Percentiles rank a stretch among this genome's conserved stretches.
These are phyloP conservation scores for Aureobasidium lini DNA, from an alignment of 2,329 filamentous ascomycete genomes.

Conservation along the genomic window DNA sequence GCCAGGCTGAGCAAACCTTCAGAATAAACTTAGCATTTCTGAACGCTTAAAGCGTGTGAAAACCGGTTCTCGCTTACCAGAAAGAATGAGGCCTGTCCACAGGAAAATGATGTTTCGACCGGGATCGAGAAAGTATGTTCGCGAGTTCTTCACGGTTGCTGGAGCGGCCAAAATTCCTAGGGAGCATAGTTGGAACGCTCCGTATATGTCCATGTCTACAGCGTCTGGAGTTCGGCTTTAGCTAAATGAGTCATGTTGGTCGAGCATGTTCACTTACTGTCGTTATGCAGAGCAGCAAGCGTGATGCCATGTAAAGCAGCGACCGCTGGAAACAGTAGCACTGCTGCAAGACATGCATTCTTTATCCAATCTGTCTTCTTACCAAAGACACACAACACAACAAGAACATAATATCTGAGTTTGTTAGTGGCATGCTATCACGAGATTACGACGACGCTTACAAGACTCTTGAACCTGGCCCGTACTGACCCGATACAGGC, in stretches of 20 bases:
- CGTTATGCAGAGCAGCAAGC: constrained; percentile 51
- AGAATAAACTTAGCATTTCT: not conserved
- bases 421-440: constrained; percentile 1
- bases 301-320: constrained; percentile 58
- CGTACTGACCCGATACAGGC: constrained; percentile 52
- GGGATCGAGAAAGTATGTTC: constrained; percentile 57
- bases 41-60: not conserved
- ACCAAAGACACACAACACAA: constrained; percentile 56
- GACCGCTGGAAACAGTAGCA: constrained; percentile 55
- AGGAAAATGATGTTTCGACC: constrained; percentile 60
- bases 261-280: constrained; percentile 38
- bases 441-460: constrained; percentile 24
- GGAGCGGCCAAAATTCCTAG: constrained; percentile 60
- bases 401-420: constrained; percentile 54
- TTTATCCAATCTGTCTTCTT: constrained; percentile 55
- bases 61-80: constrained; percentile 38
- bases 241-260: constrained; percentile 8
- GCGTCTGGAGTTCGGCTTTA: constrained; percentile 39
- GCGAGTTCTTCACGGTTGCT: constrained; percentile 52
- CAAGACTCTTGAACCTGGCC: constrained; percentile 46
- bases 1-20: constrained; percentile 53
- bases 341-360: constrained; percentile 56
- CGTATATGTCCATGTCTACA: constrained; percentile 61
- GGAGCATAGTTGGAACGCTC: constrained; percentile 59
- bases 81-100: constrained; percentile 55